These are phyloP conservation scores for Claviceps sp. DNA, from an alignment of 2,329 filamentous ascomycete species.

Conservation along the genomic window DNA sequence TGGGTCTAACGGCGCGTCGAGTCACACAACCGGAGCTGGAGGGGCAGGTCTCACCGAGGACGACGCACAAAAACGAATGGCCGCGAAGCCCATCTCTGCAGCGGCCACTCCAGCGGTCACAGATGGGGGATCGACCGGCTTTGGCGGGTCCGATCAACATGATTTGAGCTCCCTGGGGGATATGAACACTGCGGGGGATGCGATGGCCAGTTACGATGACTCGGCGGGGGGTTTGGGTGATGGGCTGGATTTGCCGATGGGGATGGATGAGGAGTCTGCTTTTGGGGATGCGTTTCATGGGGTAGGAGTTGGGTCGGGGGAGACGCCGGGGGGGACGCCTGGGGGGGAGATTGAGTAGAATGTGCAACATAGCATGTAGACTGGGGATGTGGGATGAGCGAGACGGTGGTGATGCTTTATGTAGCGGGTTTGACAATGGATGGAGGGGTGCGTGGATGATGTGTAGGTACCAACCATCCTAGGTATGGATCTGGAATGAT, in stretches of 20 bases:
- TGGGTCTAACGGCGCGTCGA: neutral
- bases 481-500: too few relatives aligned
- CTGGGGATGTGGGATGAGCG: neutral
- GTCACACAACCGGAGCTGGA: neutral
- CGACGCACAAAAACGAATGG: conserved; percentile 10
- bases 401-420: too few relatives aligned
- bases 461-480: too few relatives aligned
- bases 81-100: conserved; percentile 25
- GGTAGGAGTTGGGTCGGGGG: conserved; percentile 16
- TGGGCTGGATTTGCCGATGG: conserved; percentile 47
- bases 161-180: conserved; percentile 53
- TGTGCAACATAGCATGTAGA: conserved; percentile 17
- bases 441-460: too few relatives aligned
- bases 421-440: too few relatives aligned
- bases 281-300: conserved; percentile 76
- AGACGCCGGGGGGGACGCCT: too few relatives aligned
- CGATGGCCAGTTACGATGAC: conserved; percentile 49
- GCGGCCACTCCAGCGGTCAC: conserved; percentile 31
- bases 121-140: conserved; percentile 29
- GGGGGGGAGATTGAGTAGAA: too few relatives aligned
- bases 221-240: conserved; percentile 35
- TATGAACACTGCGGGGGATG: conserved; percentile 59
- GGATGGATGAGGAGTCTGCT: conserved; percentile 66
- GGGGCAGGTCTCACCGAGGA: neutral
- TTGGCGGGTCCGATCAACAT: conserved; percentile 38